phyloP scores from a whole-genome alignment of 2,329 filamentous ascomycete species.

The Triangularia setosa region DNA sequence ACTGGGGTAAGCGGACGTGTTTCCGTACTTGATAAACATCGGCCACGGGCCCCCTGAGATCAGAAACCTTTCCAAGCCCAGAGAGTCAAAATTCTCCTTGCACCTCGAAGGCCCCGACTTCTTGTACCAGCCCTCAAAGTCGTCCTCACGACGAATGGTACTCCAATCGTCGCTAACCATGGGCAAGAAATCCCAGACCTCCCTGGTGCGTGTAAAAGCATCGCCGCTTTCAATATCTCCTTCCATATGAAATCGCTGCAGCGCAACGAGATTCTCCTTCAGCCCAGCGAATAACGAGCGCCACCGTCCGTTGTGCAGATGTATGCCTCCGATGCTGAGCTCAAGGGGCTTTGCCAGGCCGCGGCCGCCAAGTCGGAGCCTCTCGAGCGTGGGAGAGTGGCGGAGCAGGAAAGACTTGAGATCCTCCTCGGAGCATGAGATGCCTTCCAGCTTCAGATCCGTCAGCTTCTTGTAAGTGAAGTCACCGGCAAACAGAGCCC shows the following conservation, averaged over 20 bases:
- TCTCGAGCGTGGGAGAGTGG: conserved; percentile 37
- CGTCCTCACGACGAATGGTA: background rate
- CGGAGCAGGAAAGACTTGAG: conserved; percentile 40
- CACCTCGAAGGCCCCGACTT: conserved; percentile 24
- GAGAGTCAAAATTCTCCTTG: conserved; percentile 26
- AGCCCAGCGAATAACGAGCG: conserved; percentile 41
- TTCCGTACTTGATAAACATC: conserved; percentile 14
- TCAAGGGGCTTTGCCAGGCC: conserved; percentile 39
- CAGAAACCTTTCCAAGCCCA: conserved; percentile 40
- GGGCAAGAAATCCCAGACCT: conserved; percentile 33
- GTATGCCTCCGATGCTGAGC: conserved; percentile 40
- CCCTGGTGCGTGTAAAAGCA: conserved; percentile 37
- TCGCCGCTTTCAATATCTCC: conserved; percentile 44
- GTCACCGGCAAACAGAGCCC: conserved; percentile 34
- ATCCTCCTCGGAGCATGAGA: conserved; percentile 42
- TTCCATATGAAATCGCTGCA: conserved; percentile 43
- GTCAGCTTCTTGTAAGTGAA: conserved; percentile 38
- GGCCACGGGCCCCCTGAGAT: conserved; percentile 38
- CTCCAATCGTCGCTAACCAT: background rate
- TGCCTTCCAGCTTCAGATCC: conserved; percentile 41
- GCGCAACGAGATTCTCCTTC: conserved; percentile 33
- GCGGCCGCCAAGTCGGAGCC: conserved; percentile 43
- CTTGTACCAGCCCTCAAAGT: conserved; percentile 17
- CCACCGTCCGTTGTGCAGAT: conserved; percentile 43
- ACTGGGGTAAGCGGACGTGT: background rate